These are phyloP conservation scores for Phalaenopsis equestris DNA, from an alignment of 106 monocot species.

Conservation along the genomic window DNA sequence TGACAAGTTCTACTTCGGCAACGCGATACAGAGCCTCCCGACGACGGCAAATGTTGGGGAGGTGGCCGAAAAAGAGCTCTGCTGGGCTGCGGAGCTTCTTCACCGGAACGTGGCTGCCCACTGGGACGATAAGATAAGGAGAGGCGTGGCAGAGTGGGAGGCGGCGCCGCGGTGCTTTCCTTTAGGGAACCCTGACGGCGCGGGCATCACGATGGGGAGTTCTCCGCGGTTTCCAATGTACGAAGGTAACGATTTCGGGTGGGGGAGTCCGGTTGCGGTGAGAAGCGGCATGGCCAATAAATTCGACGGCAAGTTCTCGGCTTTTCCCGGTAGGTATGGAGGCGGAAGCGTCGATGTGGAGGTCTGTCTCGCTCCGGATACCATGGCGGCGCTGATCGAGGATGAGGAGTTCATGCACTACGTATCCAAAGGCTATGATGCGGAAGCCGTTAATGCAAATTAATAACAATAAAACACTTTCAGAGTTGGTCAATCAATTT, in stretches of 20 bases:
- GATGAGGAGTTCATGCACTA: slow-evolving; percentile 74
- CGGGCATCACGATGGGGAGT: slow-evolving; percentile 83
- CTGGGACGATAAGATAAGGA: slow-evolving; percentile 25
- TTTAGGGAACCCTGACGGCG: slow-evolving; percentile 68
- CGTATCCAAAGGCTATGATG: slow-evolving; percentile 15
- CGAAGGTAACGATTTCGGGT: slow-evolving; percentile 84
- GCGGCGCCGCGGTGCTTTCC: slow-evolving; percentile 47
- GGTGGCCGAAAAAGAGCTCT: slow-evolving; percentile 31
- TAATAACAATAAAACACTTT: too few species aligned
- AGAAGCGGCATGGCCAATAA: slow-evolving; percentile 83
- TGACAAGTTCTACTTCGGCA: slow-evolving; percentile 69
- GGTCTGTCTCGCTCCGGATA: slow-evolving; percentile 68
- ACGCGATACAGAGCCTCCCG: slow-evolving; percentile 84
- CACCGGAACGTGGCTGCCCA: slow-evolving; percentile 40
- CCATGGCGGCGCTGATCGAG: slow-evolving; percentile 58
- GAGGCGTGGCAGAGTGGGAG: slow-evolving; percentile 55
- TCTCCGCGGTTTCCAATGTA: slow-evolving; percentile 86
- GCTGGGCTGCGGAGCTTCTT: slow-evolving; percentile 50
- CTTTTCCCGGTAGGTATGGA: slow-evolving; percentile 61
- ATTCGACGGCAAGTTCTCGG: slow-evolving; percentile 94
- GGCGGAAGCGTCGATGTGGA: slow-evolving; percentile 69
- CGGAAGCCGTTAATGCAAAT: background rate
- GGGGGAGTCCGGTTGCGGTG: slow-evolving; percentile 69
- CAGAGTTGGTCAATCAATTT: too few species aligned
- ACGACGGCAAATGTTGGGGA: slow-evolving; percentile 51